Base-by-base conservation (phyloP, 345 rosid genomes). In the Durio zibethinus region DNA sequence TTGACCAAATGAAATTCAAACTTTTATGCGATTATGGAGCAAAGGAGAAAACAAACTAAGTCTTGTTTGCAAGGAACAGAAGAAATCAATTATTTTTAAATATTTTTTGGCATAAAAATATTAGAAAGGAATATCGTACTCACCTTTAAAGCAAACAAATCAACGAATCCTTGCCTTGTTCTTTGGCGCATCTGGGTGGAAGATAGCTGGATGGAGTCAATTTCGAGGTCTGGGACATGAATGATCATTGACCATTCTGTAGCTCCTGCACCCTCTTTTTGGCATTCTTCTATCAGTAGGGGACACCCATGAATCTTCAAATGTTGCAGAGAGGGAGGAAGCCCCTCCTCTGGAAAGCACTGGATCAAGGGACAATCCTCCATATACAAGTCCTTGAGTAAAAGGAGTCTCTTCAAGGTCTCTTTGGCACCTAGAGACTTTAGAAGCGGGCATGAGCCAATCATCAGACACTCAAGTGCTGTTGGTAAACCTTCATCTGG, bases 261-360 rank as follows among this genome's bases (percentile, higher is more conserved):
- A 25, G 5, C n/a, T 48, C 53, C 53, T 1, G 61, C 27, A 35
- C 38, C 72, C 61, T 48, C 69, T 4, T 70, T 38, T 45, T 36
- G 38, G 48, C 79, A 76, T 29, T 45, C 5, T 53, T n/a, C 27
- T 2, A 25, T n/a, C 23, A 76, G 65, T 9, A 4, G 11, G 1
- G 73, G 52, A 72, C 83, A 80, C 15, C 43, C 59, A 29, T 62
- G 65, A 33, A 83, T 62, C 62, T 4, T 10, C 78, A 83, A 73
- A 76, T 80, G 81, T 15, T 43, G 76, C 2, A 83, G 74, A 42
- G 76, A 77, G n/a, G n/a, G n/a, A n/a, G 14, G 18, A 12, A 20
- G 76, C 5, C 80, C 80, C 11, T 77, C 78, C 27, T 83, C 79
- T 0, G 85, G 85, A 20, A 83, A 80, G 36, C 78, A 77, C 5